Base-by-base conservation (phyloP, 768 basidiomycete species). In the Sarcomyxa edulis region DNA sequence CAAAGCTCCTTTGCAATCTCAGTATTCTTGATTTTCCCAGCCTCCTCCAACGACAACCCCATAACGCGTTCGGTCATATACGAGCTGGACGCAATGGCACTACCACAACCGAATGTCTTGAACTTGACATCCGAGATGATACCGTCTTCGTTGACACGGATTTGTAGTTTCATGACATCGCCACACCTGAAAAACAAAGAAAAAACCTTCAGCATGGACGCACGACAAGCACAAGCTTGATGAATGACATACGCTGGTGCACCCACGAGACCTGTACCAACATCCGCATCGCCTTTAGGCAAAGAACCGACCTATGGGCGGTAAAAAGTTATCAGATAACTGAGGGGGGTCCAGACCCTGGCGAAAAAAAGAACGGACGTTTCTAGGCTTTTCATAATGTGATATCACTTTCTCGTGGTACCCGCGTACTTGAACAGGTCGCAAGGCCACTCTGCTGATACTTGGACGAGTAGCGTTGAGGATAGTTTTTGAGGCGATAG, bases 101-200 rank as follows among this genome's bases (percentile, higher is more conserved):
- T 94, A 37, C 96, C 96, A 60, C 96, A 98, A 3, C 96, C 95
- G 61, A 99, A 98, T 0, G 96, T 98, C 72, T 98, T 99, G 74
- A 98, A 98, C 66, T 95, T 96, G 65, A 97, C 96, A 58, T 99
- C 96, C 33, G 85, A 87, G 55, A 99, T 99, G 62, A 97, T 76
- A 24, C 93, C 92, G 24, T 87, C 72, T 43, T 95, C 93, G 60
- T 95, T 83, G 41, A 99, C 96, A 50, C 91, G 84, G 56, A 99
- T 99, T 64, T 98, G 95, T 8, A 99, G 81, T 64, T 98, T 98
- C 95, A 99, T 99, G 32, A 97, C 95, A 68, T 96, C 93, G 51
- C 93, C 93, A 56, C 93, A 95, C 4, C 92, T 94, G 55, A 37
- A 37, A 48, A 32, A 23, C 18, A n/a, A n/a, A n/a, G n/a, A n/a